These are phyloP conservation scores for Acer negundo DNA, from an alignment of 345 rosid genomes.

Conservation along the genomic window DNA sequence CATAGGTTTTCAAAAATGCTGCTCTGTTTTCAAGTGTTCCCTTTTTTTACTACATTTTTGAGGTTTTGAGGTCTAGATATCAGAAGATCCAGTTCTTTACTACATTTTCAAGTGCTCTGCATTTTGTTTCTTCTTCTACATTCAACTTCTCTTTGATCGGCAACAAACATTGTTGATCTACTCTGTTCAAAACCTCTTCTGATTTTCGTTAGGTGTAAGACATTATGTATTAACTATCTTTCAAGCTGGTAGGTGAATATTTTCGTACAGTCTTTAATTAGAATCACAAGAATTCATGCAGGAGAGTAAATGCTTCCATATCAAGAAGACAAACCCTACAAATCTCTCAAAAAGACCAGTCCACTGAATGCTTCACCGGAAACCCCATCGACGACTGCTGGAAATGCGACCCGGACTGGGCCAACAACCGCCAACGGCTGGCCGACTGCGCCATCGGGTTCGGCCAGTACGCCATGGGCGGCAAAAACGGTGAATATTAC, in stretches of 20 bases:
- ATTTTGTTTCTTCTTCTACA: neutral
- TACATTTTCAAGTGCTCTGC: neutral
- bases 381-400: conserved; percentile 99
- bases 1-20: neutral
- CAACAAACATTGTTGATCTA: neutral
- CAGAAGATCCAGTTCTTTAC: neutral
- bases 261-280: neutral
- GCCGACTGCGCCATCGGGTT: conserved; percentile 96
- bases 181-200: neutral
- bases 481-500: conserved; percentile 84
- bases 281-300: conserved; percentile 27
- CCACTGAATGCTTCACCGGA: conserved; percentile 64
- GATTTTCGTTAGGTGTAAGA: neutral
- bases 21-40: neutral
- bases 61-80: neutral
- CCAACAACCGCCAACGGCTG: conserved; percentile 80
- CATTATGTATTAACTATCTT: neutral
- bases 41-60: neutral
- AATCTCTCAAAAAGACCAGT: conserved; percentile 35
- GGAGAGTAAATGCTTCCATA: conserved; percentile 83
- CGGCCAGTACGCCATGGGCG: conserved; percentile 92
- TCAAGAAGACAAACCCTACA: conserved; percentile 66
- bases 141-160: neutral
- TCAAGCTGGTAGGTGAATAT: neutral
- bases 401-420: conserved; percentile 98